Conservation (phyloP, 1,139 yeast species). For the Yamadazyma membranifaciens region DNA sequence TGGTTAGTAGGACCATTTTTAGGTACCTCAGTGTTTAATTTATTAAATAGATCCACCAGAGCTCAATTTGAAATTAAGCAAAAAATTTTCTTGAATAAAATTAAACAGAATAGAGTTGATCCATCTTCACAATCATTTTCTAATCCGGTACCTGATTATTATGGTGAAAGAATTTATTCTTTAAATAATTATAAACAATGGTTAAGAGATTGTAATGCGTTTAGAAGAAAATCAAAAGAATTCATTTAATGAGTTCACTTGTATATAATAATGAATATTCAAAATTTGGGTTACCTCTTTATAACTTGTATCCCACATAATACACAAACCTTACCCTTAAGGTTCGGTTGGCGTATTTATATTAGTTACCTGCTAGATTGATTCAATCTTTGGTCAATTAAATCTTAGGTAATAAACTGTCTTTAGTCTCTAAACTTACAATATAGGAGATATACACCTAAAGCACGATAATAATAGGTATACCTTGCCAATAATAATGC, state of each 20-base stretch:
- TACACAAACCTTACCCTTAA: too few species aligned
- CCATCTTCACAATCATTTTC: slow-evolving; percentile 90
- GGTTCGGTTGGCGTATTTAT: too few species aligned
- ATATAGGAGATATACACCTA: too few species aligned
- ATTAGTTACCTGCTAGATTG: too few species aligned
- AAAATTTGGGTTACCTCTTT: background rate
- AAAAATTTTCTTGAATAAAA: slow-evolving; percentile 67
- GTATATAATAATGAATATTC: slow-evolving; percentile 1
- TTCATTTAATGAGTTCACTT: slow-evolving; percentile 45
- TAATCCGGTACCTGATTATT: slow-evolving; percentile 96
- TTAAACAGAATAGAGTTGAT: slow-evolving; percentile 80
- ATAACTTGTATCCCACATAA: too few species aligned
- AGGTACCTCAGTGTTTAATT: slow-evolving; percentile 68
- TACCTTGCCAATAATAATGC: too few species aligned
- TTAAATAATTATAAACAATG: slow-evolving; percentile 87
- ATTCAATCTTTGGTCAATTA: too few species aligned
- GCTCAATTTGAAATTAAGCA: slow-evolving; percentile 58
- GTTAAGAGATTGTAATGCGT: slow-evolving; percentile 93
- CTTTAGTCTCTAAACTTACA: too few species aligned
- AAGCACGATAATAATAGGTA: too few species aligned
- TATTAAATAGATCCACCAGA: slow-evolving; percentile 48
- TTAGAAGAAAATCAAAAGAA: slow-evolving; percentile 79
- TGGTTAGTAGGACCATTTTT: slow-evolving; percentile 80
- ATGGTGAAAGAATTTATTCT: slow-evolving; percentile 92
- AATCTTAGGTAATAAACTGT: too few species aligned